phyloP scores from a whole-genome alignment of 2,329 filamentous ascomycete species.

The Penicillium sp. region DNA sequence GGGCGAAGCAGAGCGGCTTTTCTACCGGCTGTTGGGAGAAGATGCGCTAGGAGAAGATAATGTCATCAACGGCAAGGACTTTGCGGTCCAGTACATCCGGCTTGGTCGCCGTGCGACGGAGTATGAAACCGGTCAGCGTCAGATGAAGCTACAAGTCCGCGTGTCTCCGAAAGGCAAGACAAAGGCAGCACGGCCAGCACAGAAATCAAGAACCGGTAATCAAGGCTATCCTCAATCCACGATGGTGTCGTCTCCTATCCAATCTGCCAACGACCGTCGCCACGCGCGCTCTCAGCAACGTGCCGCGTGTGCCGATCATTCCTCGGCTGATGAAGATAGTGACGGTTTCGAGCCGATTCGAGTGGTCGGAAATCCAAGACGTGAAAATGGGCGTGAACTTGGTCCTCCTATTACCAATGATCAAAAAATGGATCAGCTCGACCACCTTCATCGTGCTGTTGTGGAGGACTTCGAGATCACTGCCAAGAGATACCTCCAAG shows the following conservation, averaged over 20 bases:
- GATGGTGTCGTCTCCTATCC: slow-evolving; percentile 64
- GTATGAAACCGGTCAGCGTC: slow-evolving; percentile 45
- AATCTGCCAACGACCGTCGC: slow-evolving; percentile 44
- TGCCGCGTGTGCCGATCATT: slow-evolving; percentile 22
- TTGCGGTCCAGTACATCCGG: slow-evolving; percentile 67
- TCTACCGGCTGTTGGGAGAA: slow-evolving; percentile 71
- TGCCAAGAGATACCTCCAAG: slow-evolving; percentile 44
- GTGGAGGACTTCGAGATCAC: slow-evolving; percentile 49
- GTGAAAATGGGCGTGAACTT: slow-evolving; percentile 28
- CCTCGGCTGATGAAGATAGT: slow-evolving; percentile 39
- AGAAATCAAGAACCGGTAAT: slow-evolving; percentile 35
- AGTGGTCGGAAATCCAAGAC: slow-evolving; percentile 31
- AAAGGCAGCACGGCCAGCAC: slow-evolving; percentile 26
- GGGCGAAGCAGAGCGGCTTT: slow-evolving; percentile 78
- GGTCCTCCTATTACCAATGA: slow-evolving; percentile 50
- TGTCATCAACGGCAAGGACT: slow-evolving; percentile 61
- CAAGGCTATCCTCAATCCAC: slow-evolving; percentile 60
- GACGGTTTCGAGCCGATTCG: slow-evolving; percentile 46
- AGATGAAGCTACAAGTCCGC: slow-evolving; percentile 55
- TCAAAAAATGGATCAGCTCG: slow-evolving; percentile 41
- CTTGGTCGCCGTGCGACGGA: slow-evolving; percentile 46
- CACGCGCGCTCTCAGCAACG: slow-evolving; percentile 27
- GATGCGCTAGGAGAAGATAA: slow-evolving; percentile 72
- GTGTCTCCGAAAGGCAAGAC: slow-evolving; percentile 45
- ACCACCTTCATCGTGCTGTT: slow-evolving; percentile 44